phyloP scores from a whole-genome alignment of 1,284 basidiomycete species.

The Cutaneotrichosporon cavernicola region DNA sequence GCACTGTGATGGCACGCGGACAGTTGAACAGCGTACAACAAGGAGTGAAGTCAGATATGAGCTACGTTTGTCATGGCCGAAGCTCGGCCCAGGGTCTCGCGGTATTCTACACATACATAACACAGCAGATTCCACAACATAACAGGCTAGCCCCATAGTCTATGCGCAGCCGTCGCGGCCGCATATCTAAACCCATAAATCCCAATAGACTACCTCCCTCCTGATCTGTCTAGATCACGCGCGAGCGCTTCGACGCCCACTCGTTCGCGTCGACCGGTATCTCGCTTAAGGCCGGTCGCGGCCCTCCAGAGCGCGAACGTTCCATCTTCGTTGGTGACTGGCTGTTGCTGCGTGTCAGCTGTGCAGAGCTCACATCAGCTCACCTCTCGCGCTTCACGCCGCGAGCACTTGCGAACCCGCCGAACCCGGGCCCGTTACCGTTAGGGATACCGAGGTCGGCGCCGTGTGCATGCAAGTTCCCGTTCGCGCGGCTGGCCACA shows the following conservation, averaged over 20 bases:
- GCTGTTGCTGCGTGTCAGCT: slow-evolving; percentile 15
- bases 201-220: too few relatives aligned
- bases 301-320: slow-evolving; percentile 18
- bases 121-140: background rate
- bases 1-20: too few relatives aligned
- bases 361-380: background rate
- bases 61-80: too few relatives aligned
- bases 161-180: background rate
- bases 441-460: slow-evolving; percentile 20
- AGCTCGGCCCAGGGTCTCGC: too few relatives aligned
- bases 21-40: too few relatives aligned
- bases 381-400: slow-evolving; percentile 41
- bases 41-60: too few relatives aligned
- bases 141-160: background rate
- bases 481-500: slow-evolving; percentile 31
- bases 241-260: slow-evolving; percentile 30
- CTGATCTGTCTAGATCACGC: slow-evolving; percentile 10
- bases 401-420: slow-evolving; percentile 39
- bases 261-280: slow-evolving; percentile 21
- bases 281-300: slow-evolving; percentile 31
- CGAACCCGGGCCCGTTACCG: slow-evolving; percentile 13
- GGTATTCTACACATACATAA: background rate
- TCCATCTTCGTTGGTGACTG: slow-evolving; percentile 19
- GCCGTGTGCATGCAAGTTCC: slow-evolving; percentile 17
- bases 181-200: background rate